These are phyloP conservation scores for Globisporangium mamillatum DNA, from an alignment of 352 stramenopile genomes.

Conservation along the genomic window DNA sequence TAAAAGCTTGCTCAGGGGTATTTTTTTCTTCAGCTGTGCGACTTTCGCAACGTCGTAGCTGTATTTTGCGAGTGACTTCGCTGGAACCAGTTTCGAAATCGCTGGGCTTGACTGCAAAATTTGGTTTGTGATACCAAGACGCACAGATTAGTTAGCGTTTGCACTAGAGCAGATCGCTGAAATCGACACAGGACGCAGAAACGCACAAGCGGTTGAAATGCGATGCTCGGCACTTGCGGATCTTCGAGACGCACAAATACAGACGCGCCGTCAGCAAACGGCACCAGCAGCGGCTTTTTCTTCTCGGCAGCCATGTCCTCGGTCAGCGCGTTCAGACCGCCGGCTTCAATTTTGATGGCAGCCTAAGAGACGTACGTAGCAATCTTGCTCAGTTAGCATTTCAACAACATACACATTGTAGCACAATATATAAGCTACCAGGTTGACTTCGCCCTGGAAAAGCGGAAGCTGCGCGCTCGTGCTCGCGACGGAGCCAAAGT, in stretches of 20 bases:
- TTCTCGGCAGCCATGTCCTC: conserved; percentile 46
- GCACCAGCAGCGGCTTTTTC: conserved; percentile 30
- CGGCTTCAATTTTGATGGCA: conserved; percentile 26
- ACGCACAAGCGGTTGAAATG: conserved; percentile 41
- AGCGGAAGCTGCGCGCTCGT: conserved; percentile 57
- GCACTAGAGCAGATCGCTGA: too few relatives aligned
- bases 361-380: conserved; percentile 23
- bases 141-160: too few relatives aligned
- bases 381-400: conserved; percentile 1
- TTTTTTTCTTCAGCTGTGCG: conserved; percentile 55
- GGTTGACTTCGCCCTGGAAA: conserved; percentile 56
- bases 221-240: conserved; percentile 39
- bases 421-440: conserved; percentile 28
- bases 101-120: conserved; percentile 17
- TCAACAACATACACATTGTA: neutral
- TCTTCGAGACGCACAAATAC: conserved; percentile 68
- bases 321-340: conserved; percentile 27
- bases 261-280: conserved; percentile 43
- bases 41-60: conserved; percentile 47
- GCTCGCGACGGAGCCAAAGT: conserved; percentile 30
- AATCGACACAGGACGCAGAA: too few relatives aligned
- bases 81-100: conserved; percentile 46
- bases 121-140: too few relatives aligned
- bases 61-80: conserved; percentile 39
- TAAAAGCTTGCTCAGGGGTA: conserved; percentile 52